phyloP scores from a whole-genome alignment of 2,329 filamentous ascomycete species.

The Cercospora sp. region DNA sequence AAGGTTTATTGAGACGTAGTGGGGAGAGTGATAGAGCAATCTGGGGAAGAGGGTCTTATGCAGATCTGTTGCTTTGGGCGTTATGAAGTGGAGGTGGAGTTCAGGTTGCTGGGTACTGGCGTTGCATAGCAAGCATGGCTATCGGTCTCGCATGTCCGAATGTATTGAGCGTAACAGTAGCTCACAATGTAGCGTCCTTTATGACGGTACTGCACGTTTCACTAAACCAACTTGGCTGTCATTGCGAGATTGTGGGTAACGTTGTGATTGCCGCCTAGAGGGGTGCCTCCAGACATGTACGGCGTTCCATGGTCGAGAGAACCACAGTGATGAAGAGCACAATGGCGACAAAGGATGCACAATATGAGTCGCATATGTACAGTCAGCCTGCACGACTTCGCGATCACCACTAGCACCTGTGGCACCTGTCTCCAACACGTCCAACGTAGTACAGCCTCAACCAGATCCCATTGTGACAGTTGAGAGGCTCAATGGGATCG shows the following conservation, averaged over 20 bases:
- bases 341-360: neutral
- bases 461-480: neutral
- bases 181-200: neutral
- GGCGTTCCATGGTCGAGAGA: neutral
- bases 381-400: neutral
- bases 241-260: neutral
- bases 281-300: neutral
- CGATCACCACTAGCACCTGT: neutral
- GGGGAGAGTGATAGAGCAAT: neutral
- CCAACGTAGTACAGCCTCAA: neutral
- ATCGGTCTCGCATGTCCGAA: neutral
- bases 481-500: neutral
- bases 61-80: neutral
- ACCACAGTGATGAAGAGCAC: neutral
- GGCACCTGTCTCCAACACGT: neutral
- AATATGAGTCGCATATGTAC: neutral
- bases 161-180: conserved; percentile 10
- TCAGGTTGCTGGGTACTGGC: neutral
- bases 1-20: conserved; percentile 45
- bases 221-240: neutral
- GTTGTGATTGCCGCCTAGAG: neutral
- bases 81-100: neutral
- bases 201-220: neutral
- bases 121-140: neutral
- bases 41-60: neutral